Evolutionary conservation across 768 basidiomycete species (phyloP), one percentile per base, ranked within the genome.

Genomic region (Psilocybe cyanescens): DNA sequence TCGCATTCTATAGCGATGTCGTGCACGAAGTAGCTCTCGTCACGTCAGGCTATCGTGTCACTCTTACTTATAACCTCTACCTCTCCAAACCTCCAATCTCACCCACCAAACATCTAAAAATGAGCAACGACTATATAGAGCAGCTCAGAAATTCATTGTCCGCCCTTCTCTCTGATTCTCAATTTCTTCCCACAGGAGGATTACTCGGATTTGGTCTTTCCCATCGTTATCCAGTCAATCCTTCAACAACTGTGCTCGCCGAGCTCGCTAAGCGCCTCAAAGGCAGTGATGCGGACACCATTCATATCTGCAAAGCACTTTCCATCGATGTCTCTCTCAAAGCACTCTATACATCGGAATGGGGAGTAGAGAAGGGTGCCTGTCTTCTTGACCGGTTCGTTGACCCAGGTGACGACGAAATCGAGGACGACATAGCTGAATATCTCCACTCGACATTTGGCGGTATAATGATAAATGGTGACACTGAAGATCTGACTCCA

Each of bases 11-110:
- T 60, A 73, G 75, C 64, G 77, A 78, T 61, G 71, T 81, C 55
- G 76, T 76, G 58, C 78, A 80, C 54, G 78, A 79, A 66, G 75
- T 80, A 17, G 48, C 64, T 0, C 62, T 65, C 1, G 76, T 81
- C 4, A 62, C 51, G 1, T 71, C 76, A 0, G 79, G 79, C 0
- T 66, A 77, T 65, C 72, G 79, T 8, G 71, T 80, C 2, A 80
- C 78, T 0, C 62, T 81, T 37, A 81, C 78, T 1, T 80, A 77
- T 62, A 81, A 79, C 65, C 75, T 81, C 39, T 78, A 75, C 60
- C 68, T 75, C 30, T 59, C 45, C 5, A 17, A 68, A 3, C 8
- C 17, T 11, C 9, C 45, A 5, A 41, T 11, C 4, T 6, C 35
- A 24, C 28, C 46, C 0, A 31, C 14, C 4, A 33, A 6, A 1